Evolutionary conservation across 2,329 filamentous ascomycete genomes (phyloP).

Genomic region (Paecilomyces sp.): DNA sequence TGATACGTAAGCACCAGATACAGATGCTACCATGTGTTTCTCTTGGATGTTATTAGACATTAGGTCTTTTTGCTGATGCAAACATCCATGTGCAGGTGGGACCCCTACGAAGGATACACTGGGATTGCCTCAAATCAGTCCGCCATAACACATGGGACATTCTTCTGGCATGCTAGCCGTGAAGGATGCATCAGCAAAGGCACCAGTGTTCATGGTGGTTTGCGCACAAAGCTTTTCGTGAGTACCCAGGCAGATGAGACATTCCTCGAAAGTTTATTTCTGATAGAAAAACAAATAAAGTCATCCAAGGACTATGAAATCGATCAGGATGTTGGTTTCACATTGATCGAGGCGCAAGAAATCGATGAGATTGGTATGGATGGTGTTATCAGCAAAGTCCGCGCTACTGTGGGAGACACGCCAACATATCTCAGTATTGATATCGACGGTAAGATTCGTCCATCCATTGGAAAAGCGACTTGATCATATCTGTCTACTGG

Average conservation of each 20-base stretch:
- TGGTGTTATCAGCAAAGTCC: conserved; percentile 13
- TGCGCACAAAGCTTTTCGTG: conserved; percentile 16
- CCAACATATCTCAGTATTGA: conserved; percentile 25
- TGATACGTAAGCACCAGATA: conserved; percentile 10
- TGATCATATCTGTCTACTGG: background rate
- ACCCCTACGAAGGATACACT: background rate
- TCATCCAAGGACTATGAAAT: conserved; percentile 17
- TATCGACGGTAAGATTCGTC: conserved; percentile 16
- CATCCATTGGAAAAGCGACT: too few species aligned
- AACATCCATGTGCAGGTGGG: background rate
- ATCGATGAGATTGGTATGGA: conserved; percentile 17
- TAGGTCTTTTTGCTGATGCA: background rate
- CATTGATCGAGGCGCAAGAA: conserved; percentile 16
- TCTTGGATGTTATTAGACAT: too few species aligned
- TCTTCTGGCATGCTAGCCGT: conserved; percentile 18
- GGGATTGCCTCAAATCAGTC: conserved; percentile 2
- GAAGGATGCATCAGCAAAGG: conserved; percentile 18
- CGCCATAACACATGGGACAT: conserved; percentile 19
- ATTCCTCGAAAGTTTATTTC: background rate
- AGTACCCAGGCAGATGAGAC: background rate
- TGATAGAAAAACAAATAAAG: background rate
- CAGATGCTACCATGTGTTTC: background rate
- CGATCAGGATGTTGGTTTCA: conserved; percentile 15
- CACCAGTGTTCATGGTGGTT: conserved; percentile 16
- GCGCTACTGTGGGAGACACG: conserved; percentile 10